Evolutionary conservation across 139 green algal genomes (phyloP).

Genomic region (Coelastrella sp.): DNA sequence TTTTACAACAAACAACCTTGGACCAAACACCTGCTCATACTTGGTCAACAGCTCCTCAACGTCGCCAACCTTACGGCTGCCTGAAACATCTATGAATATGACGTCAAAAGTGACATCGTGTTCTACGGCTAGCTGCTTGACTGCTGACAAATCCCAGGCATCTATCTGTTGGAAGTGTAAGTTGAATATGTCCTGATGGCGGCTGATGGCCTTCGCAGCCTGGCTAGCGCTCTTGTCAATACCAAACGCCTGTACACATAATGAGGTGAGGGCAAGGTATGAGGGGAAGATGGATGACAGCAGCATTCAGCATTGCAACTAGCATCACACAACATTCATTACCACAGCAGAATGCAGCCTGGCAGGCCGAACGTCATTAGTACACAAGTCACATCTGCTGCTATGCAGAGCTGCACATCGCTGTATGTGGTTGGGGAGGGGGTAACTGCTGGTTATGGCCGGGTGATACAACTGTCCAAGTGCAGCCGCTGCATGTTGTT

Average conservation of each 20-base stretch:
- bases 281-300: neutral
- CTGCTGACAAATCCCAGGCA: constrained; percentile 26
- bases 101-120: neutral
- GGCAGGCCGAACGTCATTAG: neutral
- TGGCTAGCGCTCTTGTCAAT: constrained; percentile 35
- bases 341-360: too few species aligned
- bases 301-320: neutral
- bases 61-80: constrained; percentile 13
- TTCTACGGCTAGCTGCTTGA: neutral
- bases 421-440: too few species aligned
- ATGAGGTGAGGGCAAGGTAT: neutral
- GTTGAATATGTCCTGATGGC: constrained; percentile 19
- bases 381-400: neutral
- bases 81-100: constrained; percentile 34
- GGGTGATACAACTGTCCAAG: too few species aligned
- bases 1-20: constrained; percentile 35
- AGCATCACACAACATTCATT: too few species aligned
- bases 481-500: too few species aligned
- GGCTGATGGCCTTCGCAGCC: neutral
- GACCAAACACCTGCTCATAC: constrained; percentile 36
- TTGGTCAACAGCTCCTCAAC: constrained; percentile 18
- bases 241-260: constrained; percentile 14
- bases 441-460: too few species aligned
- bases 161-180: constrained; percentile 16
- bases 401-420: too few species aligned